These are phyloP conservation scores for Kalmusia sp. DNA, from an alignment of 2,329 filamentous ascomycete genomes.

Conservation along the genomic window DNA sequence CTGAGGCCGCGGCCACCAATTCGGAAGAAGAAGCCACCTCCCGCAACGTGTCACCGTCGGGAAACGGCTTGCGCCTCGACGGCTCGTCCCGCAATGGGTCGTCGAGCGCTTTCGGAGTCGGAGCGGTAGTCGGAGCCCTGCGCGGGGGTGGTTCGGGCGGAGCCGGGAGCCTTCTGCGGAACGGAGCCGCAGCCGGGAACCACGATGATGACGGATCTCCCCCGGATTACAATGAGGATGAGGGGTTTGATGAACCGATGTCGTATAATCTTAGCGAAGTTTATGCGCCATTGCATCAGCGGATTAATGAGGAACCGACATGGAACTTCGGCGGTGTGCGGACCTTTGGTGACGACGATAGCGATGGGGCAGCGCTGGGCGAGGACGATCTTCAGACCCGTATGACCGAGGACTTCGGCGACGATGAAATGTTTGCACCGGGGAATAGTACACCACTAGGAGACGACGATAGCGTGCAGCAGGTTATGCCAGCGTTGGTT, in stretches of 20 bases:
- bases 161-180: constrained; percentile 42
- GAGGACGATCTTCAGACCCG: constrained; percentile 25
- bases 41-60: constrained; percentile 59
- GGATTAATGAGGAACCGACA: constrained; percentile 13
- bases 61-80: constrained; percentile 89
- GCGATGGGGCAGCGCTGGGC: constrained; percentile 30
- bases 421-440: constrained; percentile 23
- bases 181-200: constrained; percentile 43
- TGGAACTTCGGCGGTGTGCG: constrained; percentile 31
- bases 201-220: constrained; percentile 33
- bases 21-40: constrained; percentile 37
- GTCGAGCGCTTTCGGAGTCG: constrained; percentile 87
- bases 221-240: constrained; percentile 26
- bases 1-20: constrained; percentile 52
- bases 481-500: constrained; percentile 13
- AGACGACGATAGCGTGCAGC: constrained; percentile 20
- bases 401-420: constrained; percentile 41
- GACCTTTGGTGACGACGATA: constrained; percentile 28
- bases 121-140: constrained; percentile 63
- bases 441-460: constrained; percentile 29
- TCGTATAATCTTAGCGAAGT: constrained; percentile 12
- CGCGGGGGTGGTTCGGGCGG: constrained; percentile 43
- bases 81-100: constrained; percentile 87
- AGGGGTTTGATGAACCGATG: constrained; percentile 34
- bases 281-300: constrained; percentile 16